Base-by-base conservation (phyloP, 2,329 filamentous ascomycete species). In the Aspergillus pseudoviridinutans region DNA sequence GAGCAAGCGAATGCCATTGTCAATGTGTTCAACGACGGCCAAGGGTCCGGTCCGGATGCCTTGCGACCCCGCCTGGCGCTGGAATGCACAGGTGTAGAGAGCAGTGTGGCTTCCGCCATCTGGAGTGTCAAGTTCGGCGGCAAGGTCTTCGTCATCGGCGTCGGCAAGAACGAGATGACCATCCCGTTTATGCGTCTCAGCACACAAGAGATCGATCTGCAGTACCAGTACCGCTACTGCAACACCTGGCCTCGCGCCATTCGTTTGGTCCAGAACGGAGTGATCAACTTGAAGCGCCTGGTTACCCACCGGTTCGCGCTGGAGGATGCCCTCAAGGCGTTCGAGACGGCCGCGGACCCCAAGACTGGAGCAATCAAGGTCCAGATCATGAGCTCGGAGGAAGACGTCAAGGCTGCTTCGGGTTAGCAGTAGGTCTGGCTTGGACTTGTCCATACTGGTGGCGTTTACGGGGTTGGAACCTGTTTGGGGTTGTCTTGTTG, bases 341-440 rank as follows among this genome's bases (percentile, higher is more conserved):
- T 97, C 75, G 86, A 92, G 78, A 94, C 90, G 44, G 91, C 92
- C 22, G 86, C 89, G 8, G 87, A 97, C 76, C 88, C 91, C 42
- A 92, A 89, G 81, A 96, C 90, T 53, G 92, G 93, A 6, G 91
- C 92, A n/a, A 97, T 97, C 77, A 97, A 97, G 82, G 92, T 97
- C 59, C 89, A 92, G 83, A 97, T 97, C 70, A 91, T 76, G 72
- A 75, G 74, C 60, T 73, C 69, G 10, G 71, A 71, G 59, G 74
- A 74, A 58, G 73, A 76, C 59, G 68, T 76, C 35, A 68, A 69
- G 63, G 68, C 68, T 54, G 71, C 69, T 55, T 67, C 63, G 54
- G 69, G 68, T 61, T 67, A 64, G 49, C 63, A 69, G 64, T 66
- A 65, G 57, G 53, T 66, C 35, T 72, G 61, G 64, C 49, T n/a